Conservation (phyloP, 2,329 filamentous ascomycete genomes). For the Ampelomyces quisqualis region DNA sequence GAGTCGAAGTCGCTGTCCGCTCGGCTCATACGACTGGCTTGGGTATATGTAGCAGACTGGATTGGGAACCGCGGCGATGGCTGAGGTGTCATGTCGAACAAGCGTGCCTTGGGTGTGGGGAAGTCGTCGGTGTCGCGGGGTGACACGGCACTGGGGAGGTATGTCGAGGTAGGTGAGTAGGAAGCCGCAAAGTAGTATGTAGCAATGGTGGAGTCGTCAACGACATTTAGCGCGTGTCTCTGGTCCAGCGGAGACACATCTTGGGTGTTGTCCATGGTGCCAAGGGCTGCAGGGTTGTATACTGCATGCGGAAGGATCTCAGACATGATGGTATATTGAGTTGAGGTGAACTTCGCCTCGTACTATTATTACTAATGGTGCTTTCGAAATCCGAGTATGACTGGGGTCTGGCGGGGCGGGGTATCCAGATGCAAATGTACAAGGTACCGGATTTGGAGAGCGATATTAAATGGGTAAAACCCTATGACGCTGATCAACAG, state of each 20-base stretch:
- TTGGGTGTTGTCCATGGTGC: constrained; percentile 27
- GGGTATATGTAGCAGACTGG: constrained; percentile 45
- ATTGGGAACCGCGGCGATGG: constrained; percentile 53
- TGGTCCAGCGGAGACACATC: constrained; percentile 57
- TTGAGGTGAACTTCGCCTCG: constrained; percentile 41
- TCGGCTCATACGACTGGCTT: constrained; percentile 65
- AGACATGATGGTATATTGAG: constrained; percentile 48
- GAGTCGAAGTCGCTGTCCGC: constrained; percentile 78
- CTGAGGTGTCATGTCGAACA: constrained; percentile 55
- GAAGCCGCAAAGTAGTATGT: constrained; percentile 44
- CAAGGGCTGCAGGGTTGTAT: constrained; percentile 46
- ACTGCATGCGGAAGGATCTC: constrained; percentile 51
- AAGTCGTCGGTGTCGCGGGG: constrained; percentile 61
- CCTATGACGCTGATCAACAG: constrained; percentile 49
- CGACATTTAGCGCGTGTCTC: constrained; percentile 61
- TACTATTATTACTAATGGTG: constrained; percentile 42
- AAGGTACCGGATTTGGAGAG: constrained; percentile 20
- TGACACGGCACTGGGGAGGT: constrained; percentile 36
- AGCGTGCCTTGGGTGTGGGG: constrained; percentile 68
- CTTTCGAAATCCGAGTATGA: constrained; percentile 28
- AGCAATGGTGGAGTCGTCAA: constrained; percentile 49
- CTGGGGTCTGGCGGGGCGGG: constrained; percentile 19
- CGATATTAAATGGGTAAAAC: constrained; percentile 42
- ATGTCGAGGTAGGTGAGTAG: constrained; percentile 35
- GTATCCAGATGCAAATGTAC: constrained; percentile 23